These are phyloP conservation scores for Globisporangium barbulae DNA, from an alignment of 352 stramenopile genomes.

Conservation along the genomic window DNA sequence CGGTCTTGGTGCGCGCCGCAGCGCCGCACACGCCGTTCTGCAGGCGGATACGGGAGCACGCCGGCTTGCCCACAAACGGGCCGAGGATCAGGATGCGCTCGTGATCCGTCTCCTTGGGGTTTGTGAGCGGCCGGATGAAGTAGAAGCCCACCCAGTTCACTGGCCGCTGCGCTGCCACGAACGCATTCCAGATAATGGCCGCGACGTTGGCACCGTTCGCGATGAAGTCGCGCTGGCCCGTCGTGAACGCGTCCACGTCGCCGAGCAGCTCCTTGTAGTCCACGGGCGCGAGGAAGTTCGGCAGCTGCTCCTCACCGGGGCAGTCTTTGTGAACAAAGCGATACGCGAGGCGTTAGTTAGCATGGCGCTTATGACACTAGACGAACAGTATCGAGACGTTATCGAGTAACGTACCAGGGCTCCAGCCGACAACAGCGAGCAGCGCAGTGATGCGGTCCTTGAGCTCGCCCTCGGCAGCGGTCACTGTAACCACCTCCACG, in stretches of 20 bases:
- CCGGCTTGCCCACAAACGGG: constrained; percentile 79
- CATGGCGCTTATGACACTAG: neutral
- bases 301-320: constrained; percentile 39
- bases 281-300: constrained; percentile 56
- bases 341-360: neutral
- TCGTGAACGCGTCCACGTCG: constrained; percentile 63
- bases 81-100: constrained; percentile 68
- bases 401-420: constrained; percentile 27
- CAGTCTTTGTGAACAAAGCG: constrained; percentile 29
- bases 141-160: constrained; percentile 87
- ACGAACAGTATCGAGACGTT: too few relatives aligned
- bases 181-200: constrained; percentile 81
- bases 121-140: constrained; percentile 61
- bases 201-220: constrained; percentile 80
- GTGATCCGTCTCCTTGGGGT: constrained; percentile 52
- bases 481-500: constrained; percentile 29
- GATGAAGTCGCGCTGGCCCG: constrained; percentile 69
- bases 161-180: constrained; percentile 47
- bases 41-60: constrained; percentile 76
- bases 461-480: constrained; percentile 33
- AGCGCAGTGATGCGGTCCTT: constrained; percentile 50
- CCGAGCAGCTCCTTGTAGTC: constrained; percentile 61
- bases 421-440: constrained; percentile 55
- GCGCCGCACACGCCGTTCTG: constrained; percentile 72
- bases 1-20: constrained; percentile 53